Percentiles rank a stretch among this genome's conserved stretches.
phyloP scores from a whole-genome alignment of 345 rosid species.

The Tarenaya hassleriana region DNA sequence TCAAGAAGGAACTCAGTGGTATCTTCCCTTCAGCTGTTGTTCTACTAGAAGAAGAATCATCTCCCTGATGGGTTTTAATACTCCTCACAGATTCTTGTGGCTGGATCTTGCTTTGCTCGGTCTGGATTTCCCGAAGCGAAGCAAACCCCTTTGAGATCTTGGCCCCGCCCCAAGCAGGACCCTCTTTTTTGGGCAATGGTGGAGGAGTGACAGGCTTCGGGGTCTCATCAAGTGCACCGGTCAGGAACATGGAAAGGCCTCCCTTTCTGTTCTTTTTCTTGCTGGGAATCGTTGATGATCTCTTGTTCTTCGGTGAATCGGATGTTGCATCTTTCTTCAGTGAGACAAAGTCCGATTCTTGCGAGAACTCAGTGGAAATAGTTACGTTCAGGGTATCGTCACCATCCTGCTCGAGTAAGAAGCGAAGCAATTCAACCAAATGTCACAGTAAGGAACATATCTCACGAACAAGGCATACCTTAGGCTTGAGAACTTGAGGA shows the following conservation, averaged over 20 bases:
- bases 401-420: conserved; percentile 37
- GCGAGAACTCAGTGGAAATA: conserved; percentile 25
- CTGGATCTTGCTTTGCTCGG: conserved; percentile 70
- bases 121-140: conserved; percentile 80
- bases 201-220: conserved; percentile 53
- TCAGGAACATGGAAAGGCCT: conserved; percentile 94
- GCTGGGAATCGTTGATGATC: conserved; percentile 29
- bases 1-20: conserved; percentile 55
- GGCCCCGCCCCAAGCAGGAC: conserved; percentile 97
- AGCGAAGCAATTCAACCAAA: conserved; percentile 9
- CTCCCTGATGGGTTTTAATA: conserved; percentile 37
- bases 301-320: conserved; percentile 39
- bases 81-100: conserved; percentile 30
- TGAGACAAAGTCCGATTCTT: conserved; percentile 32
- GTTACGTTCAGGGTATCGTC: conserved; percentile 19
- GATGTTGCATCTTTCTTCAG: conserved; percentile 35
- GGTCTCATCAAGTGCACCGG: conserved; percentile 85
- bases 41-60: conserved; percentile 31
- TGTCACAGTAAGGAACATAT: background rate
- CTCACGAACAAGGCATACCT: conserved; percentile 38
- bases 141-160: conserved; percentile 64
- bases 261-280: conserved; percentile 90
- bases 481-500: conserved; percentile 30
- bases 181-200: conserved; percentile 59
- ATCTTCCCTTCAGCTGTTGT: conserved; percentile 63